phyloP scores from a whole-genome alignment of 257 asterid genomes.

The Penstemon newberryi region DNA sequence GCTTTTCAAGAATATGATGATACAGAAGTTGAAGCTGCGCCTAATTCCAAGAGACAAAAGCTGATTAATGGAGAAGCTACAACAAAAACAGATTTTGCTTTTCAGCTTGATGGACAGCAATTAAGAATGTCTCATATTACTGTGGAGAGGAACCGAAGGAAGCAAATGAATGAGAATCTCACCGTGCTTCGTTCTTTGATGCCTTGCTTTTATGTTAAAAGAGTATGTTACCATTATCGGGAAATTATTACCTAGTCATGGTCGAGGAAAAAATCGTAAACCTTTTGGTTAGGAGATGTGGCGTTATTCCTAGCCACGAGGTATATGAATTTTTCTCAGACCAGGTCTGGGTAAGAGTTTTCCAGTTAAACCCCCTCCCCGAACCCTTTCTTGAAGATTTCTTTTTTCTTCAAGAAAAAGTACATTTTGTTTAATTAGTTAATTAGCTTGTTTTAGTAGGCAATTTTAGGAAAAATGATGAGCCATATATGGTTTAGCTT shows the following conservation, averaged over 20 bases:
- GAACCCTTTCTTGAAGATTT: neutral
- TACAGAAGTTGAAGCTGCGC: slow-evolving; percentile 35
- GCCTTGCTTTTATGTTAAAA: slow-evolving; percentile 83
- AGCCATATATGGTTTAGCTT: neutral
- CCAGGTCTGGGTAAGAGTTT: too few species aligned
- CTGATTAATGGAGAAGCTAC: slow-evolving; percentile 1
- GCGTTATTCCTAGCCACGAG: too few species aligned
- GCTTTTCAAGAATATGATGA: slow-evolving; percentile 45
- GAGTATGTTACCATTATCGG: slow-evolving; percentile 39
- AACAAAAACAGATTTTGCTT: slow-evolving; percentile 19
- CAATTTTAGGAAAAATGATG: neutral
- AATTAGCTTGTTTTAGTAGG: neutral
- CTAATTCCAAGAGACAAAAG: slow-evolving; percentile 55
- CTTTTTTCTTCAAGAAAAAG: neutral
- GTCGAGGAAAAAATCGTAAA: too few species aligned
- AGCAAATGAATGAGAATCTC: slow-evolving; percentile 85
- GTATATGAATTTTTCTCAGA: too few species aligned
- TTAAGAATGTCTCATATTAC: slow-evolving; percentile 58
- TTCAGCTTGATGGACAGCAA: slow-evolving; percentile 40
- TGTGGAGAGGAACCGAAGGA: slow-evolving; percentile 81
- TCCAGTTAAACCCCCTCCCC: too few species aligned
- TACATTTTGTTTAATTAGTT: neutral
- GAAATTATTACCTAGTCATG: too few species aligned
- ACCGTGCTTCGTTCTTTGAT: slow-evolving; percentile 70
- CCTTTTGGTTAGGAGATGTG: too few species aligned